Evolutionary conservation across 176 grass and related monocot genomes (phyloP).

Genomic region (Pontederia crassipes): DNA sequence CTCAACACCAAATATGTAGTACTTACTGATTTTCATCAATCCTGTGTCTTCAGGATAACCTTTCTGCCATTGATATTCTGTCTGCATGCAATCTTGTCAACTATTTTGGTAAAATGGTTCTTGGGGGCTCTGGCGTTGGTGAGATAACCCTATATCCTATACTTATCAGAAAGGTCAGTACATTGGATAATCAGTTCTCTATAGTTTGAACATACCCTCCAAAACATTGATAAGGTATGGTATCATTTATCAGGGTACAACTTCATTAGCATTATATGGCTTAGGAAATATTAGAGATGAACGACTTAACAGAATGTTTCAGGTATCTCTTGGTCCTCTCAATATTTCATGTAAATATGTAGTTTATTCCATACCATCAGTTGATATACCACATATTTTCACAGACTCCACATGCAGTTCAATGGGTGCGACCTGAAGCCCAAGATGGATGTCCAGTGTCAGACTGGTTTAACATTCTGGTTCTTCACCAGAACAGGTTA

Average conservation of each 20-base stretch:
- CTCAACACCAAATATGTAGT: too few relatives aligned
- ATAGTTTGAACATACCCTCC: background rate
- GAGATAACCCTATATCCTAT: conserved; percentile 53
- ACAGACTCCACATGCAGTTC: conserved; percentile 56
- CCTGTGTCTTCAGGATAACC: conserved; percentile 51
- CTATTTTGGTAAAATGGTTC: conserved; percentile 79
- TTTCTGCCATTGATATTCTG: conserved; percentile 63
- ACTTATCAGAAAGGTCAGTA: conserved; percentile 59
- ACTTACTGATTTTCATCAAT: conserved; percentile 7
- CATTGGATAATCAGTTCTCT: background rate
- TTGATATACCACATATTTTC: conserved; percentile 10
- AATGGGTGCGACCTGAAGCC: conserved; percentile 53
- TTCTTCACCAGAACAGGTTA: conserved; percentile 84
- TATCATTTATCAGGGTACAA: conserved; percentile 47
- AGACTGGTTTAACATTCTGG: conserved; percentile 79
- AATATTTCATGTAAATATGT: background rate
- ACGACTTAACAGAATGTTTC: conserved; percentile 64
- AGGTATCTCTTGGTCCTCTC: conserved; percentile 33
- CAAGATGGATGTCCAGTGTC: conserved; percentile 36
- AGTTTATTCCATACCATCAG: conserved; percentile 16
- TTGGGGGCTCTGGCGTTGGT: conserved; percentile 47
- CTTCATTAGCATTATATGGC: conserved; percentile 62
- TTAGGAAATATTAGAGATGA: conserved; percentile 65
- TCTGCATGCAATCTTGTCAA: conserved; percentile 71
- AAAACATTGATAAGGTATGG: background rate